Evolutionary conservation across 306 rosid genomes (phyloP), one percentile per base, ranked within the genome.

Genomic region (Vigna unguiculata): DNA sequence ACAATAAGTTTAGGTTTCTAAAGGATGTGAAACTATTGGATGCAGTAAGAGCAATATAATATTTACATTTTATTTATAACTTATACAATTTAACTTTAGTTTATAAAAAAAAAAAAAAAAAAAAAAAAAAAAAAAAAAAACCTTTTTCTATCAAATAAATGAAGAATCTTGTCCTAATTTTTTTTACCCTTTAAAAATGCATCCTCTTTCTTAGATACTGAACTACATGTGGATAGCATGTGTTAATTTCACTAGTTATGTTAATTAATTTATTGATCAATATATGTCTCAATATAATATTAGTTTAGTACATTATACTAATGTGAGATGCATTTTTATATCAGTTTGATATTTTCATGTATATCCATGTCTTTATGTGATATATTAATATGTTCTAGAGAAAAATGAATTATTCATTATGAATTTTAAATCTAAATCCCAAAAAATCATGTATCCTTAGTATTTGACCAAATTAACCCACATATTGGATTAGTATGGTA

Each of bases 401-500:
- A 7, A 51, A 51, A 51, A 9, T 3, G 16, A 43, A 43, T 43
- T 43, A 43, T 43, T 43, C 5, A 43, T 43, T 43, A 43, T 12
- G 15, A 8, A 51, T 51, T 17, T 17, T 7, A 16, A 51, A 51
- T 20, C 24, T 17, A 20, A 17, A 51, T 17, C 22, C 24, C 19
- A 0, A 51, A 3, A 51, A 51, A 17, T 17, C 12, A 0, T 51
- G 20, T 17, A 51, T 51, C 2, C 11, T 17, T 17, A 2, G 4
- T 14, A 75, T 60, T 68, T 57, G 69, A 67, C 69, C 54, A 78
- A 15, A 15, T 32, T 48, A 34, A 7, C 25, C 25, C 14, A 45
- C 15, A 17, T 10, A 14, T 30, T 61, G 7, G 12, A 11, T 1
- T 43, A 17, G 17, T 38, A 21, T 21, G 61, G 46, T 15, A 51